A percentile compares a stretch with the other conserved stretches of the same genome.
phyloP scores from a whole-genome alignment of 352 stramenopile species.

The Saprolegnia parasitica region DNA sequence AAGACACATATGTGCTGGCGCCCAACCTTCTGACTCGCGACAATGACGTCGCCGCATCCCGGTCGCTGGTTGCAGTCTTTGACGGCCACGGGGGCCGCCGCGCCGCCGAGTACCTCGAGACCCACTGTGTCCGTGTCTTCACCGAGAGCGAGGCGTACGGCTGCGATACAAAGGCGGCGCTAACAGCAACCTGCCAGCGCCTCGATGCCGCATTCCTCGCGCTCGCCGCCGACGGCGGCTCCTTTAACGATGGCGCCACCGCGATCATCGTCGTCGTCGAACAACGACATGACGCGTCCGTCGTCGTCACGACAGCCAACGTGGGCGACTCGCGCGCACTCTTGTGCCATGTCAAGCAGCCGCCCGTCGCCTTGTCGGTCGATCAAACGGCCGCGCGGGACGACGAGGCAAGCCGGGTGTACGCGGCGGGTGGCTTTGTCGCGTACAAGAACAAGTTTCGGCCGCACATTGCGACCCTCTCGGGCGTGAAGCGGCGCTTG shows the following conservation, averaged over 20 bases:
- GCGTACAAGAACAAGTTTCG: slow-evolving; percentile 18
- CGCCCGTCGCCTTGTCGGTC: not conserved
- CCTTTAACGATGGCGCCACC: slow-evolving; percentile 14
- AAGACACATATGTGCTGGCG: slow-evolving; percentile 1
- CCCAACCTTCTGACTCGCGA: not conserved
- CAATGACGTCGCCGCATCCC: slow-evolving; percentile 8
- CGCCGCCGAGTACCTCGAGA: not conserved
- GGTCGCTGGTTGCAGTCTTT: slow-evolving; percentile 19
- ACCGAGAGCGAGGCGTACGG: not conserved
- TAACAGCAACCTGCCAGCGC: not conserved
- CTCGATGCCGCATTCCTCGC: slow-evolving; percentile 16
- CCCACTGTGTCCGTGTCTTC: not conserved
- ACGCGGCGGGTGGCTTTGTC: slow-evolving; percentile 21
- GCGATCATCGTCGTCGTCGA: slow-evolving; percentile 12
- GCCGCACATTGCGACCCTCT: not conserved
- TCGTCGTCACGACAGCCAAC: slow-evolving; percentile 16
- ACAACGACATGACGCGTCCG: not conserved
- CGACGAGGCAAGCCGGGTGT: slow-evolving; percentile 24
- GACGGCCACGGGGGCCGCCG: slow-evolving; percentile 24
- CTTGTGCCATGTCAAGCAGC: not conserved
- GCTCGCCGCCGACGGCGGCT: not conserved
- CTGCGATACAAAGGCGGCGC: slow-evolving; percentile 1
- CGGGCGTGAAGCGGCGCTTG: not conserved
- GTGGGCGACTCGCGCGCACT: slow-evolving; percentile 24
- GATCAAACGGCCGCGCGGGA: slow-evolving; percentile 18